Conservation (phyloP, 2,329 filamentous ascomycete species). For the Ophiostoma tasmaniense region DNA sequence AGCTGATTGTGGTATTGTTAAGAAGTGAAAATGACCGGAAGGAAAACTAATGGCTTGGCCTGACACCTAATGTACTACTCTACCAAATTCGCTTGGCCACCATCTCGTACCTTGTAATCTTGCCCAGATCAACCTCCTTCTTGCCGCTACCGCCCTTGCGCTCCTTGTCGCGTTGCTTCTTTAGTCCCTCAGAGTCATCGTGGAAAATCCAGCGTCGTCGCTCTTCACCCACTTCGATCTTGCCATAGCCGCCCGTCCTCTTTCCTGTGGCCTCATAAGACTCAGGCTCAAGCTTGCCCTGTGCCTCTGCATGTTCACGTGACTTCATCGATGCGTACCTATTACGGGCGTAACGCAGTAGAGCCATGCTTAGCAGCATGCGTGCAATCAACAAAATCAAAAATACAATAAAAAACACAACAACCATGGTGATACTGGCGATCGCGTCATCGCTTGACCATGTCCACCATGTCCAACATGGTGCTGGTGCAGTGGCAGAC, state of each 20-base stretch:
- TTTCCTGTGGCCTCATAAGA: slow-evolving; percentile 62
- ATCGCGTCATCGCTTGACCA: slow-evolving; percentile 64
- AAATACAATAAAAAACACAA: slow-evolving; percentile 79
- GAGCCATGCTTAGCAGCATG: slow-evolving; percentile 76
- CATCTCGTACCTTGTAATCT: slow-evolving; percentile 81
- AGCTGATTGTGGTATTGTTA: neutral
- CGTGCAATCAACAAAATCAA: slow-evolving; percentile 78
- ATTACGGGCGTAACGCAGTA: slow-evolving; percentile 70
- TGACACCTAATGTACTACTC: slow-evolving; percentile 44
- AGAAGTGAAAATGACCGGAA: too few relatives aligned
- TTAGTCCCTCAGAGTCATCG: slow-evolving; percentile 67
- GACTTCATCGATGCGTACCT: slow-evolving; percentile 75
- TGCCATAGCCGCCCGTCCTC: slow-evolving; percentile 71
- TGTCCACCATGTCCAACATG: slow-evolving; percentile 10
- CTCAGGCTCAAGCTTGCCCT: slow-evolving; percentile 41
- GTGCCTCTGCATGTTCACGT: slow-evolving; percentile 46
- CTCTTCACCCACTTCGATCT: slow-evolving; percentile 83
- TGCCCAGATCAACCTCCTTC: slow-evolving; percentile 53
- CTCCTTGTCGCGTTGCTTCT: slow-evolving; percentile 39
- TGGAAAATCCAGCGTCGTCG: slow-evolving; percentile 77
- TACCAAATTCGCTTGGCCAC: slow-evolving; percentile 95
- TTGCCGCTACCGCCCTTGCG: slow-evolving; percentile 37
- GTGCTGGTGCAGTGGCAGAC: neutral
- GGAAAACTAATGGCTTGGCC: too few relatives aligned
- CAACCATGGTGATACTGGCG: slow-evolving; percentile 68